Evolutionary conservation across 371 early-diverging fungal species (phyloP).

Genomic region (Apophysomyces elegans): DNA sequence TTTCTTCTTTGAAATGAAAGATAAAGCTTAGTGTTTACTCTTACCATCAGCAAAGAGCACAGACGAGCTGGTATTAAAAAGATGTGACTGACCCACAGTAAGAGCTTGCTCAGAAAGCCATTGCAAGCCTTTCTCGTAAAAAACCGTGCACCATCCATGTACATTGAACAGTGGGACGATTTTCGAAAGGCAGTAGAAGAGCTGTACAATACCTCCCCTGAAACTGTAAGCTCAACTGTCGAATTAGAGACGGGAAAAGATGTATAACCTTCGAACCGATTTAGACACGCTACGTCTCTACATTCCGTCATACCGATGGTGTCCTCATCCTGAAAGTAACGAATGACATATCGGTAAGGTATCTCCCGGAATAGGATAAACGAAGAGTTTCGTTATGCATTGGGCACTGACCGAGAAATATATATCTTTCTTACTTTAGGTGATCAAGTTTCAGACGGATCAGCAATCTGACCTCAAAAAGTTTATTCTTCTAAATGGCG

Average conservation of each 20-base stretch:
- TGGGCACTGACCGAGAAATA: no score
- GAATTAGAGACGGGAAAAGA: no score
- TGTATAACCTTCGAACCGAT: no score
- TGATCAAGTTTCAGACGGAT: slow-evolving; percentile 74
- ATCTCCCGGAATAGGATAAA: neutral
- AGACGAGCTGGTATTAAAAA: no score
- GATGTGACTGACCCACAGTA: no score
- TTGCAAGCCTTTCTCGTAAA: neutral
- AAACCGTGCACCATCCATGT: slow-evolving; percentile 27
- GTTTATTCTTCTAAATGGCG: slow-evolving; percentile 68
- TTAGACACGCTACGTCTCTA: slow-evolving; percentile 73
- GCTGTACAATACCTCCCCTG: slow-evolving; percentile 66
- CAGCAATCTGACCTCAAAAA: slow-evolving; percentile 74
- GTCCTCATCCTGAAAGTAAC: slow-evolving; percentile 77
- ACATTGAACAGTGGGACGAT: slow-evolving; percentile 69
- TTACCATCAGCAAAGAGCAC: no score
- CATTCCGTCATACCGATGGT: slow-evolving; percentile 74
- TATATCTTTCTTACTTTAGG: slow-evolving; percentile 20
- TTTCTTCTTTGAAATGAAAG: no score
- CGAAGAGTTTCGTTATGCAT: neutral
- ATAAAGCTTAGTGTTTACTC: no score
- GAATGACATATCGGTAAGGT: slow-evolving; percentile 64
- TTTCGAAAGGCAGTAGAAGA: slow-evolving; percentile 77
- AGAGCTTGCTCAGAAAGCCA: no score
- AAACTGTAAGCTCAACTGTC: slow-evolving; percentile 49